Percentiles rank a stretch among this genome's conserved stretches.
Evolutionary conservation across 805 yeast genomes (phyloP).

Genomic region (Clavispora phyllophila): DNA sequence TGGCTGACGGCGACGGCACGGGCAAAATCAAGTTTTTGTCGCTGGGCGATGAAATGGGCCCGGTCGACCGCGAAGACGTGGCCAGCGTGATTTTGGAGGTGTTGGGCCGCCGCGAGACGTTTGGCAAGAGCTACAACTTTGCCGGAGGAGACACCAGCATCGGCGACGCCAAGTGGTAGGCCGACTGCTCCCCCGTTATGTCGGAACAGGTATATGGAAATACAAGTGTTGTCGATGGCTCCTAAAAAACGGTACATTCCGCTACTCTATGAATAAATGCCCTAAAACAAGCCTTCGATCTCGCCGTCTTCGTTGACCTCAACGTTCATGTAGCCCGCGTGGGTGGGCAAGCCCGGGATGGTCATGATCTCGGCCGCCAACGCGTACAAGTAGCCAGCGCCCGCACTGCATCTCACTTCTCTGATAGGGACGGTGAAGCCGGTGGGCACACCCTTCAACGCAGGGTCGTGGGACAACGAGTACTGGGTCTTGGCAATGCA

Average conservation of each 20-base stretch:
- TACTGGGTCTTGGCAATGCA: conserved; percentile 98
- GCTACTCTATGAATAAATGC: background rate
- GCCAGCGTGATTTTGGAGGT: conserved; percentile 41
- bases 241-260: background rate
- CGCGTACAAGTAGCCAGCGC: conserved; percentile 96
- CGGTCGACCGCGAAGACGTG: conserved; percentile 49
- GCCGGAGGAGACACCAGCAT: conserved; percentile 36
- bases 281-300: conserved; percentile 83
- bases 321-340: conserved; percentile 94
- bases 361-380: conserved; percentile 96
- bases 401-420: conserved; percentile 90
- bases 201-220: no score
- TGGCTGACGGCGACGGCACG: conserved; percentile 36
- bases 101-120: conserved; percentile 32
- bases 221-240: no score
- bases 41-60: conserved; percentile 17
- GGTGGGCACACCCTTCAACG: conserved; percentile 89
- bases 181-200: background rate
- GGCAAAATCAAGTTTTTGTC: conserved; percentile 40
- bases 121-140: conserved; percentile 40
- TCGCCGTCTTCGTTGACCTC: conserved; percentile 88
- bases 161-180: conserved; percentile 8
- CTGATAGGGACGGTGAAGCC: conserved; percentile 92
- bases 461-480: conserved; percentile 90
- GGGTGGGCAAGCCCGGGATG: conserved; percentile 94